phyloP scores from a whole-genome alignment of 179 eudicot species.

The Drosera spatulata region DNA sequence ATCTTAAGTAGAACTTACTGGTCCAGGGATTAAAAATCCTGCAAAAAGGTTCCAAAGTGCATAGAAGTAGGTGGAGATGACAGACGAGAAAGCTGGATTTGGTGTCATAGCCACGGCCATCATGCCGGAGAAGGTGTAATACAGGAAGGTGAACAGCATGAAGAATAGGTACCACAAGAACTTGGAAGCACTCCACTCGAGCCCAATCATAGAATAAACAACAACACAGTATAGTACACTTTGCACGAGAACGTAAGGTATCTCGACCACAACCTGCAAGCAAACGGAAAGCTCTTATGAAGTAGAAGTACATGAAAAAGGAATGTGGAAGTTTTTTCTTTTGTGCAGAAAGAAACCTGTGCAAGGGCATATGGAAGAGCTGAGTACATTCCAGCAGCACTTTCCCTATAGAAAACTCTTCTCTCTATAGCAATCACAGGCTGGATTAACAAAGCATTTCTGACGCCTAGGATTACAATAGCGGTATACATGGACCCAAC shows the following conservation, averaged over 20 bases:
- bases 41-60: constrained; percentile 12
- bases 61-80: constrained; percentile 5
- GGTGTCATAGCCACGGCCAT: constrained; percentile 15
- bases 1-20: constrained; percentile 5
- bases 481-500: neutral
- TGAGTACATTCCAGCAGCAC: constrained; percentile 1
- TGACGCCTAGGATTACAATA: neutral
- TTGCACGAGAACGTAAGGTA: constrained; percentile 13
- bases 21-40: constrained; percentile 12
- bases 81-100: constrained; percentile 8
- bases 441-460: neutral
- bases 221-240: constrained; percentile 1
- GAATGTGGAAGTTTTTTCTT: too few species aligned
- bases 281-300: neutral
- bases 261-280: neutral
- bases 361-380: constrained; percentile 1
- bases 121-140: constrained; percentile 18
- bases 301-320: too few species aligned
- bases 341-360: neutral
- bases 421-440: neutral
- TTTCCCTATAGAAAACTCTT: constrained; percentile 1
- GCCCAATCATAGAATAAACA: constrained; percentile 13
- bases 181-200: constrained; percentile 12
- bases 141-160: constrained; percentile 11
- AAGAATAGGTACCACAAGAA: constrained; percentile 12